These are phyloP conservation scores for Pachysandra terminalis DNA, from an alignment of 164 flowering plant species.

Conservation along the genomic window DNA sequence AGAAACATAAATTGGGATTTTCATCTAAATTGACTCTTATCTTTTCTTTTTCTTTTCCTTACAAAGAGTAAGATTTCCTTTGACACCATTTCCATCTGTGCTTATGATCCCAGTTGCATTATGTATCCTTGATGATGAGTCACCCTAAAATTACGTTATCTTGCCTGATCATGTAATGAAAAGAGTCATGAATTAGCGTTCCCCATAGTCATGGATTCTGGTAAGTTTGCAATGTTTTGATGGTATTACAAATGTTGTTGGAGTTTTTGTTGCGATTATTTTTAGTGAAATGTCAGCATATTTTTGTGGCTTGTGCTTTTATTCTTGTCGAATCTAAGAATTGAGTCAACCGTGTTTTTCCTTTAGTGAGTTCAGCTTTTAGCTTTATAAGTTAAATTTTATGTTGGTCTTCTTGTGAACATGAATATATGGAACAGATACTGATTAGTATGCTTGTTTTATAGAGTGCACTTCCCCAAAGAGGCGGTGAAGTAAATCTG, in stretches of 20 bases:
- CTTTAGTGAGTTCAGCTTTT: not conserved
- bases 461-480: constrained; percentile 90
- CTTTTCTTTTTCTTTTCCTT: too few species aligned
- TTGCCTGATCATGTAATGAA: not conserved
- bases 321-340: not conserved
- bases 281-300: not conserved
- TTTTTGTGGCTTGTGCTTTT: not conserved
- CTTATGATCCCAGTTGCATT: too few species aligned
- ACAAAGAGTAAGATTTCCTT: too few species aligned
- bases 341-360: not conserved
- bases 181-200: not conserved
- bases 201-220: not conserved
- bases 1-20: too few species aligned
- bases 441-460: constrained; percentile 3
- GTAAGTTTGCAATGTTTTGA: not conserved
- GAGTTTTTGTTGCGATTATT: not conserved
- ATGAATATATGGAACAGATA: not conserved
- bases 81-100: too few species aligned
- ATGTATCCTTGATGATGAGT: not conserved
- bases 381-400: too few species aligned
- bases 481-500: constrained; percentile 95
- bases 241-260: not conserved
- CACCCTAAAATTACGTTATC: not conserved
- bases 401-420: not conserved
- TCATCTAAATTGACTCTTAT: too few species aligned